A percentile compares a stretch with the other conserved stretches of the same genome.
phyloP scores from a whole-genome alignment of 1,284 basidiomycete species.

The Apiotrichum sp. region DNA sequence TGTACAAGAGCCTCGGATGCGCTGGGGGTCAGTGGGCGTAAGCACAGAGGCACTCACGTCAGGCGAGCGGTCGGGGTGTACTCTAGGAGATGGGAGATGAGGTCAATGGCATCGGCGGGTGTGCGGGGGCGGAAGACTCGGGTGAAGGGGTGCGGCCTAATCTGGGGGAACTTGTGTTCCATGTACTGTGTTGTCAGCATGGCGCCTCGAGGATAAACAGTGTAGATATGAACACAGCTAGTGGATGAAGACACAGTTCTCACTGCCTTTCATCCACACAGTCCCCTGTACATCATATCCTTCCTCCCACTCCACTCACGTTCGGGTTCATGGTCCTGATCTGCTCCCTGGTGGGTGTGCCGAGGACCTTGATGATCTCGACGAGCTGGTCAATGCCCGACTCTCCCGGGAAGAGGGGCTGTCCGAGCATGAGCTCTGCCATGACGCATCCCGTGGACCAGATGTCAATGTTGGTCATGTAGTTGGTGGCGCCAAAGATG shows the following conservation, averaged over 20 bases:
- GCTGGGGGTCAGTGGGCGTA: conserved; percentile 13
- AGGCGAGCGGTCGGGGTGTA: conserved; percentile 92
- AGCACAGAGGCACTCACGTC: conserved; percentile 43
- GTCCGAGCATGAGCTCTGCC: conserved; percentile 99
- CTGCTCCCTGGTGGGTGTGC: conserved; percentile 95
- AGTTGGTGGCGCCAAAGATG: conserved; percentile 99
- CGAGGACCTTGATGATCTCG: conserved; percentile 99
- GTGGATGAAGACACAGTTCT: too few species aligned
- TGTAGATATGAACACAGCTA: too few species aligned
- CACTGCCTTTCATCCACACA: too few species aligned
- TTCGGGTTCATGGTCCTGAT: conserved; percentile 99
- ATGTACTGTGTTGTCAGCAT: conserved; percentile 68
- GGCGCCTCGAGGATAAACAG: too few species aligned
- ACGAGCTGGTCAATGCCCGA: conserved; percentile 99
- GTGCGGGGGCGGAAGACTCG: conserved; percentile 99
- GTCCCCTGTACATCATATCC: too few species aligned
- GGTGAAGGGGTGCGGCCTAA: conserved; percentile 93
- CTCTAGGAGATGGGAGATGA: conserved; percentile 90
- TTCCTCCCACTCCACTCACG: conserved; percentile 29
- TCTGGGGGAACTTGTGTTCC: conserved; percentile 99
- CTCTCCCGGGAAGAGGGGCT: conserved; percentile 97
- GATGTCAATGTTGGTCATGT: conserved; percentile 99
- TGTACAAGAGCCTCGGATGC: conserved; percentile 92
- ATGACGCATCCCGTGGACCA: conserved; percentile 99
- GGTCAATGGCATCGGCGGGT: conserved; percentile 88